Base-by-base conservation (phyloP, 106 monocot species). In the Allium fistulosum region DNA sequence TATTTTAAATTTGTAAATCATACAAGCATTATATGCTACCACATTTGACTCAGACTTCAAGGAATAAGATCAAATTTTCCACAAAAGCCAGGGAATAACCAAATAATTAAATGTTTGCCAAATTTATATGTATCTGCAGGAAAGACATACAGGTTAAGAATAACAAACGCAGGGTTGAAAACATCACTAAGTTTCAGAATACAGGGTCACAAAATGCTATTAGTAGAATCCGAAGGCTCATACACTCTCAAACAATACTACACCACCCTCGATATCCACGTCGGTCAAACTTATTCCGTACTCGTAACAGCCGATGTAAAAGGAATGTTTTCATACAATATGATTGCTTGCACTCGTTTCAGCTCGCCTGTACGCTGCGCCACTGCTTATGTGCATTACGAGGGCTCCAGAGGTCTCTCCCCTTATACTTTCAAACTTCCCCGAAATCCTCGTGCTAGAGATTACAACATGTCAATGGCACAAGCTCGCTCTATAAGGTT, bases 401-500 rank as follows among this genome's bases (percentile, higher is more conserved):
- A 26, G 3, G 74, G 69, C 15, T 62, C 69, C 9, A 49, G 22
- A n/a, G 52, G 22, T 13, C 9, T 11, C 48, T 69, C 26, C 4
- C n/a, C 57, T 14, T 72, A 17, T 16, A 14, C 6, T 6, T 65
- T 65, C 12, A 5, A 7, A 0, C 22, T 60, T 27, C 77, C 72
- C 7, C n/a, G 45, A 0, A 66, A 53, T 6, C 73, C 72, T 16
- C 28, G 14, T 2, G 0, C 12, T 0, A 58, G 48, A 11, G 68
- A 73, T n/a, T 73, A 73, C 45, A 46, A 66, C 46, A 68, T 26
- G 28, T 80, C 81, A 0, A 58, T 81, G 59, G 50, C 62, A 13
- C 81, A 81, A 61, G 76, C 81, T 63, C 72, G 73, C 5, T 69
- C 77, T 15, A 81, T 81, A 67, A 81, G 81, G 81, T 77, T 27